Percentiles rank a stretch among this genome's conserved stretches.
Evolutionary conservation across 345 rosid species (phyloP).

Genomic region (Euphorbia peplus): DNA sequence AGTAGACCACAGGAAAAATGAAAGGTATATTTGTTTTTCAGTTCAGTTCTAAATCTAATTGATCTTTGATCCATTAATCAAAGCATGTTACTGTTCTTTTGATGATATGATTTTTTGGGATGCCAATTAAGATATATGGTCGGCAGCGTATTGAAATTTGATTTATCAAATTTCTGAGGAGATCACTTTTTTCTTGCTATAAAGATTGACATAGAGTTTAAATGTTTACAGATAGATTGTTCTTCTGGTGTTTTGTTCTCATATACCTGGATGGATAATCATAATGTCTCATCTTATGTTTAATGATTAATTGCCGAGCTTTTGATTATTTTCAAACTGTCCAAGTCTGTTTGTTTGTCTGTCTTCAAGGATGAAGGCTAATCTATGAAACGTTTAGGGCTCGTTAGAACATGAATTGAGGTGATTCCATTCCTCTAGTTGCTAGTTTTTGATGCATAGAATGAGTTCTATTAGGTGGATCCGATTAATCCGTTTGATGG

Average conservation of each 20-base stretch:
- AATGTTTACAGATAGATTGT: constrained; percentile 7
- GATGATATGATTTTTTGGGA: constrained; percentile 6
- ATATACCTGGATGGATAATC: neutral
- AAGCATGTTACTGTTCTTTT: constrained; percentile 22
- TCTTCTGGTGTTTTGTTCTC: neutral
- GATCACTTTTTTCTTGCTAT: constrained; percentile 3
- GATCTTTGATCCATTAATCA: constrained; percentile 18
- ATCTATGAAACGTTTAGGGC: neutral
- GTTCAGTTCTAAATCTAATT: neutral
- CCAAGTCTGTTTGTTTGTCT: too few relatives aligned
- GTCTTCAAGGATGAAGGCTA: neutral
- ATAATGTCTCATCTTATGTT: too few relatives aligned
- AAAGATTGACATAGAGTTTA: constrained; percentile 11
- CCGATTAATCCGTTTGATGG: too few relatives aligned
- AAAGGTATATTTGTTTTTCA: constrained; percentile 17
- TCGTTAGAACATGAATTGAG: too few relatives aligned
- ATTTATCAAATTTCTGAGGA: neutral
- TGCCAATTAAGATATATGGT: constrained; percentile 18
- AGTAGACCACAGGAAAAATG: constrained; percentile 14
- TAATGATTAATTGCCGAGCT: constrained; percentile 1
- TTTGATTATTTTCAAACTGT: neutral
- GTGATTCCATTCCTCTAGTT: too few relatives aligned
- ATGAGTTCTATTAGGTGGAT: too few relatives aligned
- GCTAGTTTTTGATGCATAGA: too few relatives aligned
- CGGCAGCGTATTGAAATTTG: too few relatives aligned